Conservation (phyloP, 225 moss, liverwort and hornwort species). For the Asterella californica region DNA sequence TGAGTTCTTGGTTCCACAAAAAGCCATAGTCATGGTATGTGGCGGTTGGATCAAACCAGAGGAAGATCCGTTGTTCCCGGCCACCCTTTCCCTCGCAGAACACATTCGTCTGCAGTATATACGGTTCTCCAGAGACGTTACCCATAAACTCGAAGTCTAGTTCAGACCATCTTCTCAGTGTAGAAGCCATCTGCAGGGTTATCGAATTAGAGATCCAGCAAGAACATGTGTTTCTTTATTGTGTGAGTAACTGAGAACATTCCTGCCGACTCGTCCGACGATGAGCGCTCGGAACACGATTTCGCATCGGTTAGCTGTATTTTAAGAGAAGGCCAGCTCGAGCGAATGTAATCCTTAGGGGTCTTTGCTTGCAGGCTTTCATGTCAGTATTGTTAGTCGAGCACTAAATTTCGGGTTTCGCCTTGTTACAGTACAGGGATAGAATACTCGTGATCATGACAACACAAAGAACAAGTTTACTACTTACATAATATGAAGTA, state of each 20-base stretch:
- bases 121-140: conserved; percentile 14
- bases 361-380: too few species aligned
- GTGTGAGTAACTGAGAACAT: neutral
- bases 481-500: conserved; percentile 3
- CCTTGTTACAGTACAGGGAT: neutral
- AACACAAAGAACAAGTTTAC: neutral
- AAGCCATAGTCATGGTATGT: conserved; percentile 52
- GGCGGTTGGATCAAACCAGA: conserved; percentile 55
- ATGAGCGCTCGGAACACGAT: too few species aligned
- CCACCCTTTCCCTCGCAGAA: conserved; percentile 23
- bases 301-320: too few species aligned
- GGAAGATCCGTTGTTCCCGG: conserved; percentile 47
- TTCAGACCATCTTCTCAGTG: neutral
- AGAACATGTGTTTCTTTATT: neutral
- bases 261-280: neutral
- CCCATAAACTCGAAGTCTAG: conserved; percentile 11
- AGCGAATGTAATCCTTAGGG: too few species aligned
- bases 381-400: too few species aligned
- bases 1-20: conserved; percentile 57
- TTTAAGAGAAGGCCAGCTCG: too few species aligned
- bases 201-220: neutral
- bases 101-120: conserved; percentile 17
- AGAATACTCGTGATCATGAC: neutral
- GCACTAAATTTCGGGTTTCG: too few species aligned
- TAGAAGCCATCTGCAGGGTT: conserved; percentile 1